Conservation (phyloP, 2,329 filamentous ascomycete species). For the Botrytis squamosa region DNA sequence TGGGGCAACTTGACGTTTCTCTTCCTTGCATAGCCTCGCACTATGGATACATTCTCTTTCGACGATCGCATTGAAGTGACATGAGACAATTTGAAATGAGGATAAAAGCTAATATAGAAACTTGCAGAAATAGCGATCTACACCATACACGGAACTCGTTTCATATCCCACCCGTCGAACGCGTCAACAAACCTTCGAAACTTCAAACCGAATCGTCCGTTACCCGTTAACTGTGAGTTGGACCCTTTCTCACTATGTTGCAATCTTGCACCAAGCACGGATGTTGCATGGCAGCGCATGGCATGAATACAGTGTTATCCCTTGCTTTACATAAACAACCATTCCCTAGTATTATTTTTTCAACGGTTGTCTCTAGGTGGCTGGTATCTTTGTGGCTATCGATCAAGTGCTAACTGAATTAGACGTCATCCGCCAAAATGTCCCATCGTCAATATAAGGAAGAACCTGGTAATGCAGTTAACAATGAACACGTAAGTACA, state of each 20-base stretch:
- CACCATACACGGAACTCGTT: conserved; percentile 29
- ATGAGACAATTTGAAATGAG: conserved; percentile 23
- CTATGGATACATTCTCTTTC: conserved; percentile 29
- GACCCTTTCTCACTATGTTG: conserved; percentile 23
- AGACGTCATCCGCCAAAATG: conserved; percentile 30
- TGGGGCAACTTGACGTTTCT: conserved; percentile 20
- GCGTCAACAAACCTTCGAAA: conserved; percentile 19
- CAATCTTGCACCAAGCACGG: conserved; percentile 29
- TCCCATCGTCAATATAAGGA: conserved; percentile 47
- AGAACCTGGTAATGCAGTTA: conserved; percentile 40
- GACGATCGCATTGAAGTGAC: conserved; percentile 28
- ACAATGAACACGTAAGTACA: conserved; percentile 47
- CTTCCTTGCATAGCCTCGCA: conserved; percentile 30
- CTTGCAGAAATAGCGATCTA: conserved; percentile 26
- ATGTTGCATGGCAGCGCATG: conserved; percentile 32
- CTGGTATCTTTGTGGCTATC: conserved; percentile 25
- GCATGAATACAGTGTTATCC: conserved; percentile 26
- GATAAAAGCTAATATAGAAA: conserved; percentile 26
- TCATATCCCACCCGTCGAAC: conserved; percentile 27
- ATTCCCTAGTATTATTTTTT: conserved; percentile 4
- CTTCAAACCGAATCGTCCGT: background rate
- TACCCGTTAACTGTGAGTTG: conserved; percentile 28
- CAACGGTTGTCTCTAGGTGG: conserved; percentile 11
- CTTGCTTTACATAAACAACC: conserved; percentile 25
- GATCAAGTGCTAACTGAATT: conserved; percentile 29